phyloP scores from a whole-genome alignment of 495 filamentous ascomycete species.

The Elasticomyces elasticus region DNA sequence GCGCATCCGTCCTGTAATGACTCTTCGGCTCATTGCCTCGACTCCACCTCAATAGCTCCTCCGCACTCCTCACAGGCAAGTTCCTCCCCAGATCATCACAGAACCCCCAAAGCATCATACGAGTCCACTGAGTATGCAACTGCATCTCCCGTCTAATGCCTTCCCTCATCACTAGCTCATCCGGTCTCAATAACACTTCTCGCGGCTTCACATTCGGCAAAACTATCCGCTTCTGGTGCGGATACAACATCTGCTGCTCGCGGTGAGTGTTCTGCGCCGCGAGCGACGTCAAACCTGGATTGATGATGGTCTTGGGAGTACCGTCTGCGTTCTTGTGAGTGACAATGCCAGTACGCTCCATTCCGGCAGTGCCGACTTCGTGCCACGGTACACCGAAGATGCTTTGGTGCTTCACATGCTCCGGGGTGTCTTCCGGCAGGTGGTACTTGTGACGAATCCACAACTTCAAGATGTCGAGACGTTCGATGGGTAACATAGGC shows the following conservation, averaged over 20 bases:
- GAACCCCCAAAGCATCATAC: slow-evolving; percentile 49
- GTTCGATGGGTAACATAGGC: slow-evolving; percentile 30
- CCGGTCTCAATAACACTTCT: slow-evolving; percentile 38
- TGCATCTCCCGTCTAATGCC: slow-evolving; percentile 37
- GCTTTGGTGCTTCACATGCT: slow-evolving; percentile 8
- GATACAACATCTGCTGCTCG: slow-evolving; percentile 8
- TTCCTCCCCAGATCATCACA: slow-evolving; percentile 31
- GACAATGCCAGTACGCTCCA: slow-evolving; percentile 14
- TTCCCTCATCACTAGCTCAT: slow-evolving; percentile 48
- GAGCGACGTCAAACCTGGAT: not conserved
- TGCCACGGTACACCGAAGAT: slow-evolving; percentile 41
- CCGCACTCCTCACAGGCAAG: not conserved
- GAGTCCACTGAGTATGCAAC: slow-evolving; percentile 34
- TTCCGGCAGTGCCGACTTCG: slow-evolving; percentile 35
- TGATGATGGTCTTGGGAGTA: not conserved
- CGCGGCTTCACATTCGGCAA: slow-evolving; percentile 35
- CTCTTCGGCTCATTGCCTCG: not conserved
- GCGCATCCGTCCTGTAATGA: not conserved
- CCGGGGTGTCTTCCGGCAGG: not conserved
- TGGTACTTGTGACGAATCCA: slow-evolving; percentile 34
- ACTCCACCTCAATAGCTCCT: slow-evolving; percentile 7
- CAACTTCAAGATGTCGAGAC: slow-evolving; percentile 37
- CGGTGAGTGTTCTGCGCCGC: not conserved
- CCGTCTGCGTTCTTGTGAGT: not conserved
- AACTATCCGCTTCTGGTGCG: slow-evolving; percentile 36